These are phyloP conservation scores for Babesia ovis DNA, from an alignment of 169 alveolate species.

Conservation along the genomic window DNA sequence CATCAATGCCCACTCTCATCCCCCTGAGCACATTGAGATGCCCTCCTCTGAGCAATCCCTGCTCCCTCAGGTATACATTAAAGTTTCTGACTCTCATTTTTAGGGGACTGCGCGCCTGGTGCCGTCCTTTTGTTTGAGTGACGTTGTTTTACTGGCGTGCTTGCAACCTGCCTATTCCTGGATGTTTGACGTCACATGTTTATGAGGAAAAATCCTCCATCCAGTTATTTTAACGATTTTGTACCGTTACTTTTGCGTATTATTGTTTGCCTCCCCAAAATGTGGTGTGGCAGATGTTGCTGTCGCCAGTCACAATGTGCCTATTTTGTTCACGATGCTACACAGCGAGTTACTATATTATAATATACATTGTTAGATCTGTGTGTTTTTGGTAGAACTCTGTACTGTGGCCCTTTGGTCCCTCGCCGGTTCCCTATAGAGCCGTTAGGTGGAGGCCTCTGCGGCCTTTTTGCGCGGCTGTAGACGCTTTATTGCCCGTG, in stretches of 20 bases:
- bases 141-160: slow-evolving; percentile 14
- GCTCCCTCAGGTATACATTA: slow-evolving; percentile 71
- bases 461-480: too few relatives aligned
- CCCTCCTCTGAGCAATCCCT: slow-evolving; percentile 60
- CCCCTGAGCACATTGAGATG: slow-evolving; percentile 35
- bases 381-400: too few relatives aligned
- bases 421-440: too few relatives aligned
- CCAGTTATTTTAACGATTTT: too few relatives aligned
- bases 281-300: slow-evolving; percentile 14
- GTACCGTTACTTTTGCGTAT: too few relatives aligned
- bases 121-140: slow-evolving; percentile 2
- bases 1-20: slow-evolving; percentile 59
- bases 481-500: too few relatives aligned
- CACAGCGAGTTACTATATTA: too few relatives aligned
- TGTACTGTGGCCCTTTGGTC: too few relatives aligned
- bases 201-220: neutral
- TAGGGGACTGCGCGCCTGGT: neutral
- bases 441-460: too few relatives aligned
- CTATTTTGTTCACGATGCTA: too few relatives aligned
- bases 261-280: slow-evolving; percentile 4
- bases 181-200: slow-evolving; percentile 29
- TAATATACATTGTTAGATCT: too few relatives aligned
- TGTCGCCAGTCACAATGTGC: neutral
- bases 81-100: slow-evolving; percentile 78
- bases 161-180: too few relatives aligned